Base-by-base conservation (phyloP, 1,284 basidiomycete species). In the Meripilus lineatus region DNA sequence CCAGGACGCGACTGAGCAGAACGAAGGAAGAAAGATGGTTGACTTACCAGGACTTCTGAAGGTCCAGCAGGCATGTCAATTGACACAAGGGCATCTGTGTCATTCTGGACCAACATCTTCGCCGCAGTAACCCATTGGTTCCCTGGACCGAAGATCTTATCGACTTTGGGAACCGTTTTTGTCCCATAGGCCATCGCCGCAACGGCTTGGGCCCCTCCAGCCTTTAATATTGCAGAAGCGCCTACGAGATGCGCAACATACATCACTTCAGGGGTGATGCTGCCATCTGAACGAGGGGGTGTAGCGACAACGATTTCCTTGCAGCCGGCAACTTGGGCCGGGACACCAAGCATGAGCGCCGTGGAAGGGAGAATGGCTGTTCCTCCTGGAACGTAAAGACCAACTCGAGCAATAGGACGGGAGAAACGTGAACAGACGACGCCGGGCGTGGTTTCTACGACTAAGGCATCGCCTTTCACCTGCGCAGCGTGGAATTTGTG, bases 31-130 rank as follows among this genome's bases (percentile, higher is more conserved):
- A 22, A 35, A 8, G 33, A 38, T 21, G 37, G 37, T 10, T 5
- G 8, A 79, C 89, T 71, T 57, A 93, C 93, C 55, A 97, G 71
- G 23, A 98, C 94, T 66, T 98, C 94, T 6, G 91, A 94, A 11
- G 96, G 96, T 5, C 96, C 96, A 18, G 96, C 96, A 30, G 96
- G 96, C 93, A 99, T 99, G 66, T 99, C 96, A 59, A 99, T 99
- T 17, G 90, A 88, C 8, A 98, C 93, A 48, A 94, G 70, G 4
- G 96, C 95, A 59, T 94, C 89, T n/a, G 93, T 93, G 63, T 99
- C 96, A 64, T 97, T 97, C 66, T 97, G 94, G 17, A 98, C 93
- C 50, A 97, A 69, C 96, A 99, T 97, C 74, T 99, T 99, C 46
- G 95, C 95, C 1, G 96, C 96, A 0, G 95, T 99, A 21, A 99